A percentile compares a stretch with the other conserved stretches of the same genome.
phyloP scores from a whole-genome alignment of 140 eudicot genomes.

The Anethum foeniculum region DNA sequence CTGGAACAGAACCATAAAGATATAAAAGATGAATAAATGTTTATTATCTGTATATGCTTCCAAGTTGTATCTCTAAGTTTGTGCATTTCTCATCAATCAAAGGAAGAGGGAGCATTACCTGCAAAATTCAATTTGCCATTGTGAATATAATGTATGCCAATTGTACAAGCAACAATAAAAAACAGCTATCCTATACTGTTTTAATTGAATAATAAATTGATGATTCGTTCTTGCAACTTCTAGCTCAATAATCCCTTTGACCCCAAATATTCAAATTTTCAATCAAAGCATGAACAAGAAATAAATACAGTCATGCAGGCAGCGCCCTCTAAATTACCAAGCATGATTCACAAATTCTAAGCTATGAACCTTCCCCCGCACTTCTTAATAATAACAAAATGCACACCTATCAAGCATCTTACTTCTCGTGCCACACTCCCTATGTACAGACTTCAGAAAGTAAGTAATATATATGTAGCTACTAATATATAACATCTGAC shows the following conservation, averaged over 20 bases:
- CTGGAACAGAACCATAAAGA: neutral
- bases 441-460: neutral
- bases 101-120: neutral
- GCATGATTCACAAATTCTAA: neutral
- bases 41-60: neutral
- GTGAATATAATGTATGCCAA: neutral
- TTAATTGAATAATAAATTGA: neutral
- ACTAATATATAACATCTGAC: neutral
- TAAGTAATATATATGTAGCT: neutral
- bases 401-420: too few relatives aligned
- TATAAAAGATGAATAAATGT: too few relatives aligned
- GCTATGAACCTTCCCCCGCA: neutral
- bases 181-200: neutral
- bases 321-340: neutral
- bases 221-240: neutral
- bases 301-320: too few relatives aligned
- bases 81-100: neutral
- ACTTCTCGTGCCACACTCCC: neutral
- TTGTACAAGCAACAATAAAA: neutral
- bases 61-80: neutral
- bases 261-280: neutral
- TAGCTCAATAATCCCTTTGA: neutral
- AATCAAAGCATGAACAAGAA: neutral
- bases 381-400: too few relatives aligned
- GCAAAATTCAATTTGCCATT: neutral